Evolutionary conservation across 106 monocot species (phyloP).

Genomic region (Dendrobium catenatum): DNA sequence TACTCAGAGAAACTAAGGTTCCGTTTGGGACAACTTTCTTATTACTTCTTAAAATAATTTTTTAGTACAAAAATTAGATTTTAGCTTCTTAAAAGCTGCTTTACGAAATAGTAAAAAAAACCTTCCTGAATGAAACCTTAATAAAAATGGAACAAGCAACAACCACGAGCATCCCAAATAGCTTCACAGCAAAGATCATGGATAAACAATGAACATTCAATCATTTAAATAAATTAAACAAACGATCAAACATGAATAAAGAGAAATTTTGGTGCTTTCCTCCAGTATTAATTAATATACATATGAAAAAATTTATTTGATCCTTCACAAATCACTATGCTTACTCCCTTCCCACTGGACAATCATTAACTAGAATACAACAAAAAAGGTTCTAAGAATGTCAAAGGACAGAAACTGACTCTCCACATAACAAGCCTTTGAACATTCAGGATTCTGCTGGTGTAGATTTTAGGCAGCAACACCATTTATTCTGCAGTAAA

Average conservation of each 20-base stretch:
- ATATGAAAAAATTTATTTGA: not conserved
- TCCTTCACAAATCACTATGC: not conserved
- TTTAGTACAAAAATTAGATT: too few relatives aligned
- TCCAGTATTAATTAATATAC: not conserved
- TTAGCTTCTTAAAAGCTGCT: too few relatives aligned
- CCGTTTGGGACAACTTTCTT: too few relatives aligned
- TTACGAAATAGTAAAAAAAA: too few relatives aligned
- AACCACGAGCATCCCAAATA: too few relatives aligned
- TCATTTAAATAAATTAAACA: not conserved
- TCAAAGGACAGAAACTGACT: not conserved
- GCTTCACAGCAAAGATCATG: too few relatives aligned
- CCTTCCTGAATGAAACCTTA: too few relatives aligned
- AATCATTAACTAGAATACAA: not conserved
- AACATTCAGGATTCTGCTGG: slow-evolving; percentile 29
- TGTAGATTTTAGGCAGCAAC: slow-evolving; percentile 56
- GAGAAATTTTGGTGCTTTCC: not conserved
- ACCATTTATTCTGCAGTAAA: slow-evolving; percentile 68
- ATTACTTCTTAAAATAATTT: too few relatives aligned
- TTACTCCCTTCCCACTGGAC: not conserved
- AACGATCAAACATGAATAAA: not conserved
- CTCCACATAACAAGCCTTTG: not conserved
- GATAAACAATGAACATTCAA: not conserved
- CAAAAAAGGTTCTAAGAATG: not conserved
- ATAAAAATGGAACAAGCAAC: too few relatives aligned
- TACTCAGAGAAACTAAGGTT: too few relatives aligned